Evolutionary conservation across 306 rosid species (phyloP).

Genomic region (Ormosia emarginata): DNA sequence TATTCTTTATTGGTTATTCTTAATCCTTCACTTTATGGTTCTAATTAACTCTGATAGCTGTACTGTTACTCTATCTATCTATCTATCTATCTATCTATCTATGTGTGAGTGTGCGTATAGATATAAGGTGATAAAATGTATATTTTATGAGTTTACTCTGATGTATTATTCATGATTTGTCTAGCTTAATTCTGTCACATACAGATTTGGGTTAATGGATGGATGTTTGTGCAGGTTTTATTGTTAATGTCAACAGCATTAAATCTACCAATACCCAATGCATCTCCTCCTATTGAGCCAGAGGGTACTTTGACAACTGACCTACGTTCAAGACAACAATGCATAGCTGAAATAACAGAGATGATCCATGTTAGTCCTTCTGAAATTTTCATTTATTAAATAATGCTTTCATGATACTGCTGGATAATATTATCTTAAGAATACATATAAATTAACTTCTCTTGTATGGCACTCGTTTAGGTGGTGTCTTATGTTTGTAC

Average conservation of each 20-base stretch:
- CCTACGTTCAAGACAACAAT: conserved; percentile 60
- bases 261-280: conserved; percentile 25
- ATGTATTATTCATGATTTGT: not conserved
- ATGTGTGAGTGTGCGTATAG: not conserved
- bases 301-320: conserved; percentile 43
- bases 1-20: not conserved
- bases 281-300: conserved; percentile 24
- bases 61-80: too few species aligned
- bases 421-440: not conserved
- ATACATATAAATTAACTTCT: not conserved
- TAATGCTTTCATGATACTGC: not conserved
- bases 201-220: not conserved
- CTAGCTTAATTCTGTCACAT: not conserved
- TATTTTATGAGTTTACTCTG: not conserved
- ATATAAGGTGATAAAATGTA: not conserved
- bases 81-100: not conserved
- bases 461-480: not conserved
- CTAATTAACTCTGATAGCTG: not conserved
- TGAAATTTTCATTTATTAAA: not conserved
- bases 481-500: not conserved
- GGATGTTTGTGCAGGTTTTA: conserved; percentile 43
- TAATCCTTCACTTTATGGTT: not conserved
- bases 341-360: conserved; percentile 76
- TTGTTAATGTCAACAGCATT: conserved; percentile 69
- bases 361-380: conserved; percentile 73